A percentile compares a stretch with the other conserved stretches of the same genome.
Conservation (phyloP, 257 asterid species). For the Phtheirospermum japonicum region DNA sequence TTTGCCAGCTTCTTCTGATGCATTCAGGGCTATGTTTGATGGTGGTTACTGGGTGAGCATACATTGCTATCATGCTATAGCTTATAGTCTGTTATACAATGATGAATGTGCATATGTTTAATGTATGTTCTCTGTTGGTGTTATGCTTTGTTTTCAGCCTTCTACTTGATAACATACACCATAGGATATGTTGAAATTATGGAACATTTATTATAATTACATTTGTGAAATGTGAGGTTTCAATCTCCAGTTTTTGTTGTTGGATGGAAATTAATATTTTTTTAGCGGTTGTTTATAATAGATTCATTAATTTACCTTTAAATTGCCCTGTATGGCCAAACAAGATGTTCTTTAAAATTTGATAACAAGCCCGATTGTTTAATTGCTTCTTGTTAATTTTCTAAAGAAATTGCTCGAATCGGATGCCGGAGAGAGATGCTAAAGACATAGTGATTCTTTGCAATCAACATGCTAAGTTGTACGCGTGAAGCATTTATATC, state of each 20-base stretch:
- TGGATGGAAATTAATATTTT: no score
- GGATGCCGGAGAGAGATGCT: conserved; percentile 69
- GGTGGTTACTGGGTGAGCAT: conserved; percentile 94
- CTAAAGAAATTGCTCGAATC: no score
- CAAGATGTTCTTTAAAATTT: no score
- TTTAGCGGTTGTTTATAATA: background rate
- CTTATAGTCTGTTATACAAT: background rate
- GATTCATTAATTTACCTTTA: background rate
- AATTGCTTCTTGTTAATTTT: conserved; percentile 10
- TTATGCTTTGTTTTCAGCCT: conserved; percentile 14
- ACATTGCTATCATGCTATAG: background rate
- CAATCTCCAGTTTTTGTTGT: no score
- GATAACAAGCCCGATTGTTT: background rate
- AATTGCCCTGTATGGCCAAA: background rate
- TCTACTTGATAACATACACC: conserved; percentile 1
- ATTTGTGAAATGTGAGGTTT: no score
- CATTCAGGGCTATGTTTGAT: conserved; percentile 97
- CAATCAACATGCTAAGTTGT: no score
- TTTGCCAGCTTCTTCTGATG: conserved; percentile 95
- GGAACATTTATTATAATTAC: no score
- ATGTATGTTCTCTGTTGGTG: background rate
- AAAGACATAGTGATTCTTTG: conserved; percentile 73
- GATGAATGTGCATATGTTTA: no score
- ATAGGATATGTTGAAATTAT: no score
- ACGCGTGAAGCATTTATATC: no score